Evolutionary conservation across 2,329 filamentous ascomycete genomes (phyloP).

Genomic region (Drechslerella coelobrocha): DNA sequence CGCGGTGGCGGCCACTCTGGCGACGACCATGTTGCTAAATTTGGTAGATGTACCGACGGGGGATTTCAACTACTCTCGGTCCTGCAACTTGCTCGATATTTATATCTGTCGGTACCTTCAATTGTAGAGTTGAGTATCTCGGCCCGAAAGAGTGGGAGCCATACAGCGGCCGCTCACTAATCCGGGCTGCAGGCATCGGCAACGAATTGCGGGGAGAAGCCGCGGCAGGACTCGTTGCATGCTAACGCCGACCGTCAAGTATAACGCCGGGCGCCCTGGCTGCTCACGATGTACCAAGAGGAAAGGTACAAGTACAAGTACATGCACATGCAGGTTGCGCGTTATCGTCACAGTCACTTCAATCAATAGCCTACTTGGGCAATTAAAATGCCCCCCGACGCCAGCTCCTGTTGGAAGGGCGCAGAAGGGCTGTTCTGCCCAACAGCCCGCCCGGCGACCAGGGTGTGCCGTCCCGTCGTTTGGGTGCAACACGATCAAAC

Average conservation of each 20-base stretch:
- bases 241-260: slow-evolving; percentile 19
- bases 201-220: slow-evolving; percentile 48
- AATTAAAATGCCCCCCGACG: too few species aligned
- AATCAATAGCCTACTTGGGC: too few species aligned
- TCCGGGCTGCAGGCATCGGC: slow-evolving; percentile 13
- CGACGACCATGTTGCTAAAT: slow-evolving; percentile 26
- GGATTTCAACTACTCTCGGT: neutral
- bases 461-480: slow-evolving; percentile 20
- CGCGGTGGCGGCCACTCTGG: slow-evolving; percentile 40
- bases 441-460: slow-evolving; percentile 2
- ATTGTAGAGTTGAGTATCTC: neutral
- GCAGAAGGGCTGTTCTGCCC: slow-evolving; percentile 24
- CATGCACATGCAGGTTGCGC: too few species aligned
- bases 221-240: slow-evolving; percentile 28
- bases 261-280: neutral
- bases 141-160: neutral
- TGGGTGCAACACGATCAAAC: slow-evolving; percentile 37
- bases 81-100: neutral
- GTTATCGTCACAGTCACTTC: too few species aligned
- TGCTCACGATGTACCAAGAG: neutral
- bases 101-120: too few species aligned
- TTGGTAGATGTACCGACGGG: neutral
- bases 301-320: too few species aligned
- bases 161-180: too few species aligned
- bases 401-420: slow-evolving; percentile 6